These are phyloP conservation scores for Paraconiothyrium brasiliense DNA, from an alignment of 2,329 filamentous ascomycete species.

Conservation along the genomic window DNA sequence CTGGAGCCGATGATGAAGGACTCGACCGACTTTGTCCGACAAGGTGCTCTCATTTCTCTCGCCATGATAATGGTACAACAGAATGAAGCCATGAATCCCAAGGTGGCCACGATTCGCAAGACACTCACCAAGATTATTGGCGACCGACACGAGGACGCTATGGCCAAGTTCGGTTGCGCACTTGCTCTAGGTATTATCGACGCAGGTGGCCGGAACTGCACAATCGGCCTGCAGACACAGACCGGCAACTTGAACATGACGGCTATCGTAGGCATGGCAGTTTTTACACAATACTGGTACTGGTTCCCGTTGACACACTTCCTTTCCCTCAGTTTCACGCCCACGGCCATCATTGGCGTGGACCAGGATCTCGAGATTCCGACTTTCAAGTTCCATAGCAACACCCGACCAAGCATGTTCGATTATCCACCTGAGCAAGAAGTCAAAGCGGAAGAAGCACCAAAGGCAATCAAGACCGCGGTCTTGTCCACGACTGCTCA, in stretches of 20 bases:
- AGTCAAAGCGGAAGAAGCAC: conserved; percentile 91
- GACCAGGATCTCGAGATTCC: conserved; percentile 94
- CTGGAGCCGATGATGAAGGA: conserved; percentile 99
- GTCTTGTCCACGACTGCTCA: conserved; percentile 96
- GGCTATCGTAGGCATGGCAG: conserved; percentile 95
- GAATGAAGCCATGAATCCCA: conserved; percentile 98
- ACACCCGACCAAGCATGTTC: conserved; percentile 92
- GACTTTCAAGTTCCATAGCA: conserved; percentile 94
- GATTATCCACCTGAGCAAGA: conserved; percentile 98
- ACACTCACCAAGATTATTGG: conserved; percentile 92
- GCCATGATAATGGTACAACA: conserved; percentile 99
- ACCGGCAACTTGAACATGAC: conserved; percentile 99
- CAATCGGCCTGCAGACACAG: conserved; percentile 95
- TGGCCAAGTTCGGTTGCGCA: conserved; percentile 98
- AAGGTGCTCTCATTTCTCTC: conserved; percentile 91
- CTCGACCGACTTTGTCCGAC: conserved; percentile 96
- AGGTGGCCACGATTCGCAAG: conserved; percentile 90
- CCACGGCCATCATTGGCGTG: conserved; percentile 92
- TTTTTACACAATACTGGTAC: conserved; percentile 99
- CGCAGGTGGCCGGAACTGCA: conserved; percentile 97
- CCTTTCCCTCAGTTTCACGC: conserved; percentile 93
- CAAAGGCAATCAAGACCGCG: conserved; percentile 92
- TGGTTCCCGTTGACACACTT: conserved; percentile 99
- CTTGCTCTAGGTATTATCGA: conserved; percentile 97
- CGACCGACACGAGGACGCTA: conserved; percentile 96